phyloP scores from a whole-genome alignment of 2,329 filamentous ascomycete species.

The Didymella sp. region DNA sequence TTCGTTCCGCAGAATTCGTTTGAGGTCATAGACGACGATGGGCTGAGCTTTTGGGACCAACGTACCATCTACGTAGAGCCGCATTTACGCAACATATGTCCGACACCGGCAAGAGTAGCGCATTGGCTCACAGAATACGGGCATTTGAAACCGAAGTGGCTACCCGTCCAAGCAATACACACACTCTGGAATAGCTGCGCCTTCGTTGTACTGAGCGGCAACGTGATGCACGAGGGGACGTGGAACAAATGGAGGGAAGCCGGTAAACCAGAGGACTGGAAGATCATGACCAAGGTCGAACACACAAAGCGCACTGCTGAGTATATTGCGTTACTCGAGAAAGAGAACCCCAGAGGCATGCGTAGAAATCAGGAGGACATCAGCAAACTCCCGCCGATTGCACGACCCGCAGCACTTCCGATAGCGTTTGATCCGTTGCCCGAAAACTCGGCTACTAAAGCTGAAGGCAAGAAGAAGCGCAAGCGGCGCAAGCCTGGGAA shows the following conservation, averaged over 20 bases:
- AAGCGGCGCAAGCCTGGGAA: constrained; percentile 31
- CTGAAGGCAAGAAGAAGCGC: constrained; percentile 32
- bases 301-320: constrained; percentile 42
- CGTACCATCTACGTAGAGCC: constrained; percentile 49
- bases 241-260: constrained; percentile 43
- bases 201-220: constrained; percentile 45
- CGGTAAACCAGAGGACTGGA: constrained; percentile 43
- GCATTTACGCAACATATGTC: constrained; percentile 41
- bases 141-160: constrained; percentile 40
- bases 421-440: constrained; percentile 6
- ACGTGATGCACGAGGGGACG: constrained; percentile 38
- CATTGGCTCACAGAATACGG: constrained; percentile 43
- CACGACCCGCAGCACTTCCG: constrained; percentile 28
- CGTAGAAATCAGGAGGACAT: constrained; percentile 14
- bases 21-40: constrained; percentile 36
- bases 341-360: constrained; percentile 32
- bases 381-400: constrained; percentile 26
- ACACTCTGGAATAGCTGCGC: constrained; percentile 44
- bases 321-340: constrained; percentile 37
- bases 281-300: constrained; percentile 47
- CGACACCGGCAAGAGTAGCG: constrained; percentile 41
- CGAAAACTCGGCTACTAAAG: background rate
- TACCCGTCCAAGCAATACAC: constrained; percentile 46
- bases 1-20: constrained; percentile 41
- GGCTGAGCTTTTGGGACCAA: constrained; percentile 46